phyloP scores from a whole-genome alignment of 306 rosid genomes.

The Luffa acutangula region DNA sequence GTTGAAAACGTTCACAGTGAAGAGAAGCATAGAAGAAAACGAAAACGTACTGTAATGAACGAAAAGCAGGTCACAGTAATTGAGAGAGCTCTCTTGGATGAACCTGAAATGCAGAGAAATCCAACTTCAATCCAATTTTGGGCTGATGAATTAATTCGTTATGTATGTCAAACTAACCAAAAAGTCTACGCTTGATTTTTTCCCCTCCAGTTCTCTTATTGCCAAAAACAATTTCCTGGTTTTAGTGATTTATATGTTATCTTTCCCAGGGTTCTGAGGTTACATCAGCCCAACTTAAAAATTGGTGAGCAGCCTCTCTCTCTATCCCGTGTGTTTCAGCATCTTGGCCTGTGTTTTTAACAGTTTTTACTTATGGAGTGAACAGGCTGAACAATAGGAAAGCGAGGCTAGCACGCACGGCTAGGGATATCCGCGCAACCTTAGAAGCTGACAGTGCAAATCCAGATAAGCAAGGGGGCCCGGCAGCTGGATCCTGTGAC shows the following conservation, averaged over 20 bases:
- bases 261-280: slow-evolving; percentile 82
- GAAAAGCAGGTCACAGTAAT: slow-evolving; percentile 52
- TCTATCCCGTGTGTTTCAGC: background rate
- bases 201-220: background rate
- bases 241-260: slow-evolving; percentile 25
- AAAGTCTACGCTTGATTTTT: background rate
- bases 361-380: slow-evolving; percentile 15
- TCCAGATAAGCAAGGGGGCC: slow-evolving; percentile 43
- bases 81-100: slow-evolving; percentile 68
- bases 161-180: slow-evolving; percentile 43
- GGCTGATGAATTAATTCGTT: slow-evolving; percentile 67
- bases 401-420: slow-evolving; percentile 84
- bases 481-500: slow-evolving; percentile 26
- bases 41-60: slow-evolving; percentile 90
- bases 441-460: slow-evolving; percentile 34
- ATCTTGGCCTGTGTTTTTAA: background rate
- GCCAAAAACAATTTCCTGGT: slow-evolving; percentile 7
- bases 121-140: slow-evolving; percentile 56
- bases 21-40: slow-evolving; percentile 59
- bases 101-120: slow-evolving; percentile 94
- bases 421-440: slow-evolving; percentile 46
- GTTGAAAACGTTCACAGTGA: slow-evolving; percentile 39
- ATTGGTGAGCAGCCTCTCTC: slow-evolving; percentile 43
- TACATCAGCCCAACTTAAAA: slow-evolving; percentile 80
- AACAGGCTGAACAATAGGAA: slow-evolving; percentile 90